These are phyloP conservation scores for Trifolium subterraneum DNA, from an alignment of 306 rosid species.

Conservation along the genomic window DNA sequence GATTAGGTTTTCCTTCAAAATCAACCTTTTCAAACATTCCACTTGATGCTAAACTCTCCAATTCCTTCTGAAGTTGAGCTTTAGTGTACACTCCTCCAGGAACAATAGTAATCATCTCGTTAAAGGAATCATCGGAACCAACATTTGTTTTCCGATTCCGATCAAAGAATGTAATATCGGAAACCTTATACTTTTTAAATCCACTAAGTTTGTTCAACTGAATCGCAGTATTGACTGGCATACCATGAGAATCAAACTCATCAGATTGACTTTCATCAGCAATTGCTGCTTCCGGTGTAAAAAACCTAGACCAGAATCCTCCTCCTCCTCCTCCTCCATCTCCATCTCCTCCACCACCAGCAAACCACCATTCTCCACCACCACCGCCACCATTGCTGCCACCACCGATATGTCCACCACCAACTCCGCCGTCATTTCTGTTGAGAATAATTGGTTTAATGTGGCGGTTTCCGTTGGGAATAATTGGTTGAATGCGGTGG, in stretches of 20 bases:
- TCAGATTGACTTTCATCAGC: slow-evolving; percentile 73
- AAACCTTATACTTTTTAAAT: slow-evolving; percentile 82
- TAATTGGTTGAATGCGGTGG: slow-evolving; percentile 41
- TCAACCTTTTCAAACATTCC: slow-evolving; percentile 99
- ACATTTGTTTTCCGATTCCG: slow-evolving; percentile 56
- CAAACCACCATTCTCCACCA: slow-evolving; percentile 48
- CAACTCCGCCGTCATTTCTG: neutral
- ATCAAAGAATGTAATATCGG: slow-evolving; percentile 81
- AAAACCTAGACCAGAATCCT: slow-evolving; percentile 65
- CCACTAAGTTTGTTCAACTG: slow-evolving; percentile 85
- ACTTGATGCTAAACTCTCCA: slow-evolving; percentile 75
- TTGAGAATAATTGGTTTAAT: too few species aligned
- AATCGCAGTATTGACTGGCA: slow-evolving; percentile 83
- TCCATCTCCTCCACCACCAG: slow-evolving; percentile 33
- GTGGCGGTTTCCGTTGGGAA: too few species aligned
- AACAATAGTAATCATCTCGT: slow-evolving; percentile 84
- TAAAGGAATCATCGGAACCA: slow-evolving; percentile 84
- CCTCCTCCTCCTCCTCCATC: slow-evolving; percentile 41
- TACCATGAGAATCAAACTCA: slow-evolving; percentile 89
- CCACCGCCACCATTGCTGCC: slow-evolving; percentile 40
- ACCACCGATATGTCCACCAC: slow-evolving; percentile 39
- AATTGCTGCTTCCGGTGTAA: slow-evolving; percentile 55
- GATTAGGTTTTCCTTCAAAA: slow-evolving; percentile 85
- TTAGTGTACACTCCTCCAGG: slow-evolving; percentile 83
- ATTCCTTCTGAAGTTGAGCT: slow-evolving; percentile 89